Conservation (phyloP, 2,329 filamentous ascomycete species). For the Stagonosporopsis chrysanthemi region DNA sequence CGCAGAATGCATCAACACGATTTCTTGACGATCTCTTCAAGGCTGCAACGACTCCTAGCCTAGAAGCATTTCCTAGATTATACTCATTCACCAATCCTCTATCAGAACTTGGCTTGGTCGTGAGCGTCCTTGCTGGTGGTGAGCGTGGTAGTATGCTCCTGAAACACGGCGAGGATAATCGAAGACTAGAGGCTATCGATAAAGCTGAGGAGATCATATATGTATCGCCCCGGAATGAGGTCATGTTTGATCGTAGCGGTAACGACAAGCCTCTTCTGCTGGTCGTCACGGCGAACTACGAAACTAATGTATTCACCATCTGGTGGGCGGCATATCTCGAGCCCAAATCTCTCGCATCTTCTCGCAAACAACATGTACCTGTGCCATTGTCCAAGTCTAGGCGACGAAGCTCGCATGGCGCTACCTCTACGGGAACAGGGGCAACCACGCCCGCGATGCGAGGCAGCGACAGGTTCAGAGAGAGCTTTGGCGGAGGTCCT, state of each 20-base stretch:
- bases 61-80: constrained; percentile 72
- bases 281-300: constrained; percentile 80
- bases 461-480: constrained; percentile 70
- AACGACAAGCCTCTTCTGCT: constrained; percentile 65
- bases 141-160: constrained; percentile 41
- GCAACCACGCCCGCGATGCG: constrained; percentile 74
- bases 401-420: constrained; percentile 67
- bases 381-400: constrained; percentile 58
- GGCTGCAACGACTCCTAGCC: constrained; percentile 30
- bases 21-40: constrained; percentile 46
- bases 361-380: constrained; percentile 51
- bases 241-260: constrained; percentile 56
- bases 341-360: constrained; percentile 62
- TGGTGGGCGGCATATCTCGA: constrained; percentile 84
- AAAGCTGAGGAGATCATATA: constrained; percentile 84
- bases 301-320: constrained; percentile 78
- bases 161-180: constrained; percentile 41
- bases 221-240: constrained; percentile 71
- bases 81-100: constrained; percentile 88
- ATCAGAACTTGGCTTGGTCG: constrained; percentile 83
- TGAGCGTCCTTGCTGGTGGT: constrained; percentile 52
- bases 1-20: constrained; percentile 31
- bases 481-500: constrained; percentile 72
- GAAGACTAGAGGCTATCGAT: constrained; percentile 67
- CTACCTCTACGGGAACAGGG: constrained; percentile 70